Percentiles rank a stretch among this genome's conserved stretches.
Conservation (phyloP, 1,284 basidiomycete species). For the Malassezia japonica region DNA sequence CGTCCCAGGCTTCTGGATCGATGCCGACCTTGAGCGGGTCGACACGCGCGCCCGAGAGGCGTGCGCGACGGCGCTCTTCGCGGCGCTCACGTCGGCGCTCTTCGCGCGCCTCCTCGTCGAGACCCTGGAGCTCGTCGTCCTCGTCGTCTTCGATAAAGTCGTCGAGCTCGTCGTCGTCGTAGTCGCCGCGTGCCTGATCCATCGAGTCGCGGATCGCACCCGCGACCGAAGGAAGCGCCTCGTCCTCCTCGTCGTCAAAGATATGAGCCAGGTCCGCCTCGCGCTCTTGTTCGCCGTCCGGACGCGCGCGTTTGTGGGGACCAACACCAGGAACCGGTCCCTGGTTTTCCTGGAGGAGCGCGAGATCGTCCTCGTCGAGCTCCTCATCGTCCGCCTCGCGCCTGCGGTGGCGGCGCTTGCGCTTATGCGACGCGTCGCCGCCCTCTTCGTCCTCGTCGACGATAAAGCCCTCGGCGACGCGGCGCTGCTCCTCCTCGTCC, state of each 20-base stretch:
- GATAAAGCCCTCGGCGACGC: slow-evolving; percentile 46
- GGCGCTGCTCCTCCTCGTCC: slow-evolving; percentile 43
- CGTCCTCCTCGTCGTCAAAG: slow-evolving; percentile 66
- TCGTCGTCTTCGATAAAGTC: slow-evolving; percentile 72
- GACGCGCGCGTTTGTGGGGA: slow-evolving; percentile 21
- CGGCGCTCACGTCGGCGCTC: slow-evolving; percentile 60
- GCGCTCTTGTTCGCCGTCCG: slow-evolving; percentile 49
- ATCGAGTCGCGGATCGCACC: slow-evolving; percentile 26
- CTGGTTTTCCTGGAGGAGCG: slow-evolving; percentile 87
- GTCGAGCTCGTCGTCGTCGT: slow-evolving; percentile 50
- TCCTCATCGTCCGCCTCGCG: slow-evolving; percentile 54
- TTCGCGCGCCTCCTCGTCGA: slow-evolving; percentile 56
- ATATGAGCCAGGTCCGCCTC: slow-evolving; percentile 63
- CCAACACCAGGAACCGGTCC: slow-evolving; percentile 51
- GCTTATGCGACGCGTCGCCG: slow-evolving; percentile 59
- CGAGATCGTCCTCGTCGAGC: slow-evolving; percentile 92
- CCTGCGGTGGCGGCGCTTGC: slow-evolving; percentile 34
- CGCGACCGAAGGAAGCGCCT: slow-evolving; percentile 45
- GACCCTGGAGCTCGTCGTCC: slow-evolving; percentile 41
- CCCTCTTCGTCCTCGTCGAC: slow-evolving; percentile 46
- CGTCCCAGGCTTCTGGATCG: slow-evolving; percentile 74
- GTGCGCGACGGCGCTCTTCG: slow-evolving; percentile 50
- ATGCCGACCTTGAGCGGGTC: slow-evolving; percentile 28
- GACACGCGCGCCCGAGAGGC: slow-evolving; percentile 59
- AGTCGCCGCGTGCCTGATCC: slow-evolving; percentile 18